These are phyloP conservation scores for Limonomyces culmigenus DNA, from an alignment of 1,284 basidiomycete genomes.

Conservation along the genomic window DNA sequence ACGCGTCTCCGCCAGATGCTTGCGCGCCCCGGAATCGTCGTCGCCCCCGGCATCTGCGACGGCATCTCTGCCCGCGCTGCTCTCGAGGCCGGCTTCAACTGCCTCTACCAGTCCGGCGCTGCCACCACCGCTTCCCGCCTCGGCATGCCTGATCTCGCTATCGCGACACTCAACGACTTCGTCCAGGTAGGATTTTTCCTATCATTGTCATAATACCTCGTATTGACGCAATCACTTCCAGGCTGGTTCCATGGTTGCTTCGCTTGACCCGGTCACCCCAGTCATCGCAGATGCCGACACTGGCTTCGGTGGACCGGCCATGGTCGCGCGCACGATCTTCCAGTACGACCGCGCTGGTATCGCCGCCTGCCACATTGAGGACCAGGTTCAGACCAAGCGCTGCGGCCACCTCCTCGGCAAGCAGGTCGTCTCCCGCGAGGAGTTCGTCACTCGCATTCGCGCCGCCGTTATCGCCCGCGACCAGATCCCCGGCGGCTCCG, in stretches of 20 bases:
- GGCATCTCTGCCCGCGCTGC: constrained; percentile 54
- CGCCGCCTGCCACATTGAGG: constrained; percentile 68
- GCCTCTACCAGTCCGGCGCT: constrained; percentile 30
- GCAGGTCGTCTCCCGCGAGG: constrained; percentile 62
- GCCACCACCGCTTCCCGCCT: constrained; percentile 64
- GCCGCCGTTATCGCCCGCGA: constrained; percentile 62
- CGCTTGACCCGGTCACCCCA: constrained; percentile 41
- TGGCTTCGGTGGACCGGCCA: constrained; percentile 64
- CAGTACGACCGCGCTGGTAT: constrained; percentile 59
- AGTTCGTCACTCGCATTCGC: constrained; percentile 60
- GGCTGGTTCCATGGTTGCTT: constrained; percentile 47
- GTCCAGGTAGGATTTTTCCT: no score
- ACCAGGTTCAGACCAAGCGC: constrained; percentile 71
- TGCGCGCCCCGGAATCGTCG: constrained; percentile 59
- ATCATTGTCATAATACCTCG: no score
- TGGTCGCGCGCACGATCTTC: constrained; percentile 60
- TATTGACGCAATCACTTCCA: no score
- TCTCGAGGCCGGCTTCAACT: not conserved
- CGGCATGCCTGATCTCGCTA: constrained; percentile 64
- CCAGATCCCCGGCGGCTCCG: constrained; percentile 51
- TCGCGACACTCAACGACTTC: constrained; percentile 69
- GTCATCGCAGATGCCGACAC: constrained; percentile 76
- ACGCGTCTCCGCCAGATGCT: constrained; percentile 64
- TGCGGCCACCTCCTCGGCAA: constrained; percentile 73
- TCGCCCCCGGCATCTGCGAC: constrained; percentile 68